Evolutionary conservation across 441 rosid genomes (phyloP), one percentile per base, ranked within the genome.

Genomic region (Raphanus hybrid): DNA sequence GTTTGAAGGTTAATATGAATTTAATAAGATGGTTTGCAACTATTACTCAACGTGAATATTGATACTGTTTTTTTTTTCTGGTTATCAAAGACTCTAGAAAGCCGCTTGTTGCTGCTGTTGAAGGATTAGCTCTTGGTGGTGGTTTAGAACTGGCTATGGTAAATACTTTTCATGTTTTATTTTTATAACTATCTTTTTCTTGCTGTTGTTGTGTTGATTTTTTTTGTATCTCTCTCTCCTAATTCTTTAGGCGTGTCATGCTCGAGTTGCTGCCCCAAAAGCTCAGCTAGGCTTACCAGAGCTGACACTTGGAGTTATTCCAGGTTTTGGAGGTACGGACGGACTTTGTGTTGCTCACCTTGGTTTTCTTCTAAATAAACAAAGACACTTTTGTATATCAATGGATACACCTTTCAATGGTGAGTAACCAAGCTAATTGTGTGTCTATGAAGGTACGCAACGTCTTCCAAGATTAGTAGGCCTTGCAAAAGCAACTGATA

Each of bases 41-140:
- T 18, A 18, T 18, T 18, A 18, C 18, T 0, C 20, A 18, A 18
- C 20, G 20, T 18, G 20, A 18, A 18, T 18, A 18, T 18, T 18
- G 20, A 18, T 18, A 18, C 20, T 18, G 20, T 18, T 18, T 18
- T 18, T 18, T 18, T 18, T 18, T 18, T 18, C 20, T 18, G 20
- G 20, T 18, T 18, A 18, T 0, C 20, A 18, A 18, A 18, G 20
- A 18, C 20, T 18, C 20, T 18, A 89, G 85, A 86, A 95, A 92
- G 87, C 99, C 99, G 32, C 68, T 91, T 74, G 98, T 95, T 84
- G 98, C 99, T 69, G 99, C 99, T 64, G 88, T 95, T 59, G 93
- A 91, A 87, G 99, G 99, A 79, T 79, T 95, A 75, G 98, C 99
- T 54, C 93, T 95, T 71, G 99, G 99, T 78, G 99, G 99, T 82